These are phyloP conservation scores for Candida sp. DNA, from an alignment of 1,139 yeast species.

Conservation along the genomic window DNA sequence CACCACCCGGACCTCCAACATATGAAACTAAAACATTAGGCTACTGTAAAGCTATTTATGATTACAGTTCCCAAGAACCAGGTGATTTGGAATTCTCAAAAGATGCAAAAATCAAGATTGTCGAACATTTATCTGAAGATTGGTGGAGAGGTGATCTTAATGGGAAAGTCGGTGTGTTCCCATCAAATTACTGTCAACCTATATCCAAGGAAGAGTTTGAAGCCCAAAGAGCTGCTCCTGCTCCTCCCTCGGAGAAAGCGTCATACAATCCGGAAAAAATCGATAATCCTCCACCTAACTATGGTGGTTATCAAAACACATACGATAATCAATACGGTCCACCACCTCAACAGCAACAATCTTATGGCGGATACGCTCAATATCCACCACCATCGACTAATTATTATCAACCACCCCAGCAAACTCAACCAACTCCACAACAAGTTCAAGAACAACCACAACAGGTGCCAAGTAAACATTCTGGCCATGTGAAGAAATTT, in stretches of 20 bases:
- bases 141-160: conserved; percentile 85
- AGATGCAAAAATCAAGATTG: conserved; percentile 68
- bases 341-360: conserved; percentile 21
- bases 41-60: conserved; percentile 65
- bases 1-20: conserved; percentile 19
- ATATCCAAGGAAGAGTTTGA: conserved; percentile 36
- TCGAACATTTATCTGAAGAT: conserved; percentile 75
- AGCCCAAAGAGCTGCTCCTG: conserved; percentile 7
- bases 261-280: conserved; percentile 2
- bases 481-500: conserved; percentile 53
- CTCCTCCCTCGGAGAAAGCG: conserved; percentile 8
- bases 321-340: conserved; percentile 7
- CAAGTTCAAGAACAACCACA: conserved; percentile 13
- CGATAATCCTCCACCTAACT: conserved; percentile 5
- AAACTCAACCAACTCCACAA: conserved; percentile 20
- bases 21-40: conserved; percentile 26
- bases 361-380: conserved; percentile 46
- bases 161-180: conserved; percentile 76
- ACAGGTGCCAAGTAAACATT: conserved; percentile 14
- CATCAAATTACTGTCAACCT: conserved; percentile 74
- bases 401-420: conserved; percentile 36
- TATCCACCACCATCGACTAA: conserved; percentile 47
- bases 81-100: conserved; percentile 64
- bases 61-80: conserved; percentile 59
- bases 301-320: background rate